These are phyloP conservation scores for Canariomyces notabilis DNA, from an alignment of 2,329 filamentous ascomycete genomes.

Conservation along the genomic window DNA sequence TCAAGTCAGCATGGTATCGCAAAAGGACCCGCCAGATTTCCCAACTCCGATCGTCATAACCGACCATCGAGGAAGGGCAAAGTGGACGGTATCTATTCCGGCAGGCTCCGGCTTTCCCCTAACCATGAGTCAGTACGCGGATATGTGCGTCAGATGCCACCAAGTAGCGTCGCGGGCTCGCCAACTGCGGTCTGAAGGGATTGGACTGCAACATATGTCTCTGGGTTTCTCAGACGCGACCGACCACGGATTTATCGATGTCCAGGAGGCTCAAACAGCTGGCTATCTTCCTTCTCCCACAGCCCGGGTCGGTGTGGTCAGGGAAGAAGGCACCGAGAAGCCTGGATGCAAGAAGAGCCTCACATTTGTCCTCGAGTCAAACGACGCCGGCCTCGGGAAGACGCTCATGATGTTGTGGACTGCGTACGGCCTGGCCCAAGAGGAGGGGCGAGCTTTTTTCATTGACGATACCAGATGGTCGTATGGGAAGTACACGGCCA, in stretches of 20 bases:
- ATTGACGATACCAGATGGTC: slow-evolving; percentile 80
- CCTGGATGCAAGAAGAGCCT: slow-evolving; percentile 64
- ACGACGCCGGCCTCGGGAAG: slow-evolving; percentile 71
- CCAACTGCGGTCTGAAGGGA: slow-evolving; percentile 42
- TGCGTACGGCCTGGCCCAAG: slow-evolving; percentile 71
- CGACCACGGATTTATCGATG: slow-evolving; percentile 69
- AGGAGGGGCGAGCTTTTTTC: slow-evolving; percentile 73
- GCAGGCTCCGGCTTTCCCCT: slow-evolving; percentile 62
- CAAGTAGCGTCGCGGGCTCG: slow-evolving; percentile 58
- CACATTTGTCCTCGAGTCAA: slow-evolving; percentile 71
- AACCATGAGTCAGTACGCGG: slow-evolving; percentile 57
- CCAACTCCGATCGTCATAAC: slow-evolving; percentile 67
- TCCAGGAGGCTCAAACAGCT: slow-evolving; percentile 62
- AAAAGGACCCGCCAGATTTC: slow-evolving; percentile 62
- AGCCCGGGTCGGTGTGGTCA: slow-evolving; percentile 12
- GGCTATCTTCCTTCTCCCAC: slow-evolving; percentile 50
- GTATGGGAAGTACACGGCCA: slow-evolving; percentile 69
- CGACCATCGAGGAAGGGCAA: slow-evolving; percentile 58
- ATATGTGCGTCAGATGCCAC: slow-evolving; percentile 63
- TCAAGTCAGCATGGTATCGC: slow-evolving; percentile 63
- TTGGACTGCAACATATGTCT: slow-evolving; percentile 31
- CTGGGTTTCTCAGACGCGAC: slow-evolving; percentile 47
- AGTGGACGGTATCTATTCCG: slow-evolving; percentile 81
- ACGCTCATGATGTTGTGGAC: slow-evolving; percentile 78
- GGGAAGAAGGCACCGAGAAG: slow-evolving; percentile 34